Conservation (phyloP, 148 eudicot genomes). For the Vaccinium macrocarpon region DNA sequence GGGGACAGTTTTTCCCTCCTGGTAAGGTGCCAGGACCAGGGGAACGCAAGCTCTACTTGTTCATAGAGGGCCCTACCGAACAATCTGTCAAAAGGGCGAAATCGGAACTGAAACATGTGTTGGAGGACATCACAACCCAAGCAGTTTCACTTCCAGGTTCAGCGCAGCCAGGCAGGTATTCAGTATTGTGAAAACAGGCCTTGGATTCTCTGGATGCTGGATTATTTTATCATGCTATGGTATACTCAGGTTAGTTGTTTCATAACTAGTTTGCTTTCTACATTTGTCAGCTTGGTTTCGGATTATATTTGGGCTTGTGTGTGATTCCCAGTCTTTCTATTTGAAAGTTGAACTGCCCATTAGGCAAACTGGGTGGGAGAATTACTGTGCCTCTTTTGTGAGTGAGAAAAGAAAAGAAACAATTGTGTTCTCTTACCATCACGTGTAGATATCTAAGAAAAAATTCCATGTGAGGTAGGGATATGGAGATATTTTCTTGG, state of each 20-base stretch:
- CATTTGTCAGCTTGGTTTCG: not conserved
- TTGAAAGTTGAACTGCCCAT: not conserved
- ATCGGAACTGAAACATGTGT: constrained; percentile 59
- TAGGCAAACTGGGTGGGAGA: not conserved
- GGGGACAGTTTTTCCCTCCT: constrained; percentile 67
- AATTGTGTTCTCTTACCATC: not conserved
- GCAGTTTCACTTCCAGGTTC: constrained; percentile 72
- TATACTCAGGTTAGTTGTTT: constrained; percentile 24
- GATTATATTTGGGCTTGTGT: not conserved
- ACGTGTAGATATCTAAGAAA: not conserved
- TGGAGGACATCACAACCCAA: constrained; percentile 75
- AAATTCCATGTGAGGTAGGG: not conserved
- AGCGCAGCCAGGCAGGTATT: constrained; percentile 74
- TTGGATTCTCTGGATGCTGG: not conserved
- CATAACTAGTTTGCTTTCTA: not conserved
- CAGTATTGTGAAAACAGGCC: constrained; percentile 41
- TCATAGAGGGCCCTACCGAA: constrained; percentile 79
- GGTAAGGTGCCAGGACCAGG: constrained; percentile 62
- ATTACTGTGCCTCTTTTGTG: not conserved
- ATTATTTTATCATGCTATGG: constrained; percentile 12
- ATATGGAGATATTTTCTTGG: not conserved
- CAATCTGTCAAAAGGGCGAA: constrained; percentile 81
- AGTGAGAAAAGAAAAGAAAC: not conserved
- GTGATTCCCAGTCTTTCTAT: no score
- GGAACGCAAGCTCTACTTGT: constrained; percentile 71